Percentiles rank a stretch among this genome's conserved stretches.
Evolutionary conservation across 331 rosid genomes (phyloP).

Genomic region (Telfairia occidentalis): DNA sequence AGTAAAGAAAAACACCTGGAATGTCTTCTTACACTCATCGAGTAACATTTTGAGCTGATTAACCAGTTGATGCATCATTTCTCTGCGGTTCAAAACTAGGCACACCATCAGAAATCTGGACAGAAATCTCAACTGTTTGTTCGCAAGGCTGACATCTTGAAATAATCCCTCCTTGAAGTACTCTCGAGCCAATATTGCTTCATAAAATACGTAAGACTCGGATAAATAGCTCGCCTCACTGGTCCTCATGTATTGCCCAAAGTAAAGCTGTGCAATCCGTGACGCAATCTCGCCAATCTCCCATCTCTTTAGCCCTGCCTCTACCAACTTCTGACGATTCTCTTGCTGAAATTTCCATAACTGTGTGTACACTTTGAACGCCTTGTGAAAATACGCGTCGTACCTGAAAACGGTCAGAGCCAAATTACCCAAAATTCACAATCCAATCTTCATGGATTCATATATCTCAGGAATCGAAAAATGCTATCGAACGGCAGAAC

Average conservation of each 20-base stretch:
- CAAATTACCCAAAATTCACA: conserved; percentile 5
- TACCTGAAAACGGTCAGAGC: conserved; percentile 32
- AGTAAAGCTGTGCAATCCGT: conserved; percentile 79
- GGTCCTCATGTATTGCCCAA: conserved; percentile 87
- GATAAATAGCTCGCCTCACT: conserved; percentile 75
- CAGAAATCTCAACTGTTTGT: conserved; percentile 69
- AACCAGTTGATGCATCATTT: conserved; percentile 63
- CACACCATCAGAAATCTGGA: conserved; percentile 81
- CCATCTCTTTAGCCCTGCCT: conserved; percentile 76
- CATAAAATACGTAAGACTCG: conserved; percentile 77
- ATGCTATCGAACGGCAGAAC: background rate
- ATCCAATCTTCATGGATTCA: background rate
- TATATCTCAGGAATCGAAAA: background rate
- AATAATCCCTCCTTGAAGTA: conserved; percentile 78
- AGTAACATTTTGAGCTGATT: conserved; percentile 58
- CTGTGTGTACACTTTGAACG: conserved; percentile 83
- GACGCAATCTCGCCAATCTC: conserved; percentile 96
- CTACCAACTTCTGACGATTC: conserved; percentile 80
- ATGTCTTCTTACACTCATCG: conserved; percentile 77
- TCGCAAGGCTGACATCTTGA: conserved; percentile 61
- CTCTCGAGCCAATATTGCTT: conserved; percentile 77
- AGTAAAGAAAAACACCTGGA: conserved; percentile 39
- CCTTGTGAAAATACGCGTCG: conserved; percentile 76
- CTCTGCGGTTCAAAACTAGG: conserved; percentile 59
- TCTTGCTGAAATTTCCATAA: conserved; percentile 95